Evolutionary conservation across 352 stramenopile species (phyloP).

Genomic region (Phytopythium mirpurense): DNA sequence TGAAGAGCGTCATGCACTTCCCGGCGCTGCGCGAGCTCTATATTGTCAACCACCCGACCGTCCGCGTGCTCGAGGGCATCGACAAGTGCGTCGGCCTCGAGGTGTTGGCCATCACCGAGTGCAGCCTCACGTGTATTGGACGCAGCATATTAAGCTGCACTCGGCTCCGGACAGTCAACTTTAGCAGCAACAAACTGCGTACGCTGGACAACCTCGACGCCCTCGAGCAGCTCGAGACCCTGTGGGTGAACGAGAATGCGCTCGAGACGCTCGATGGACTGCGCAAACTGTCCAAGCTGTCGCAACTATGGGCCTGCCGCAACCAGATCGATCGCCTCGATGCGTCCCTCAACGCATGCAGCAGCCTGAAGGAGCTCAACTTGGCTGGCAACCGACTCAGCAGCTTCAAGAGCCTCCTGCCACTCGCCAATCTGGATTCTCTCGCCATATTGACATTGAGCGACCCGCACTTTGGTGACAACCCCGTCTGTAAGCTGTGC

Average conservation of each 20-base stretch:
- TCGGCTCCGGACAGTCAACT: slow-evolving; percentile 56
- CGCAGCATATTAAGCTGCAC: slow-evolving; percentile 33
- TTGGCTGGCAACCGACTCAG: slow-evolving; percentile 77
- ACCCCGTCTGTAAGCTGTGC: slow-evolving; percentile 87
- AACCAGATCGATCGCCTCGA: slow-evolving; percentile 76
- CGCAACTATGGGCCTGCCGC: slow-evolving; percentile 64
- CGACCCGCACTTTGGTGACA: slow-evolving; percentile 88
- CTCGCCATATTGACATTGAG: slow-evolving; percentile 66
- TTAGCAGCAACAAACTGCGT: slow-evolving; percentile 63
- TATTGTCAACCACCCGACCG: slow-evolving; percentile 71
- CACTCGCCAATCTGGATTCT: slow-evolving; percentile 59
- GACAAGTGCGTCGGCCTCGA: slow-evolving; percentile 48
- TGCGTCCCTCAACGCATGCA: slow-evolving; percentile 45
- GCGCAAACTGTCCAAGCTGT: slow-evolving; percentile 40
- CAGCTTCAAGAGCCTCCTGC: slow-evolving; percentile 84
- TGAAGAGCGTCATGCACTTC: slow-evolving; percentile 68
- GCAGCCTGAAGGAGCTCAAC: slow-evolving; percentile 75
- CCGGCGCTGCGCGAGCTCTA: slow-evolving; percentile 52
- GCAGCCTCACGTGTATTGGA: slow-evolving; percentile 40
- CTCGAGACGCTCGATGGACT: slow-evolving; percentile 55
- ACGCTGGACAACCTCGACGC: slow-evolving; percentile 45
- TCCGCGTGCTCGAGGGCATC: slow-evolving; percentile 51
- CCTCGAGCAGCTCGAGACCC: slow-evolving; percentile 53
- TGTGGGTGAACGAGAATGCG: slow-evolving; percentile 84
- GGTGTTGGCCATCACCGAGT: slow-evolving; percentile 62